Evolutionary conservation across 306 rosid genomes (phyloP).

Genomic region (Carpinus fangiana): DNA sequence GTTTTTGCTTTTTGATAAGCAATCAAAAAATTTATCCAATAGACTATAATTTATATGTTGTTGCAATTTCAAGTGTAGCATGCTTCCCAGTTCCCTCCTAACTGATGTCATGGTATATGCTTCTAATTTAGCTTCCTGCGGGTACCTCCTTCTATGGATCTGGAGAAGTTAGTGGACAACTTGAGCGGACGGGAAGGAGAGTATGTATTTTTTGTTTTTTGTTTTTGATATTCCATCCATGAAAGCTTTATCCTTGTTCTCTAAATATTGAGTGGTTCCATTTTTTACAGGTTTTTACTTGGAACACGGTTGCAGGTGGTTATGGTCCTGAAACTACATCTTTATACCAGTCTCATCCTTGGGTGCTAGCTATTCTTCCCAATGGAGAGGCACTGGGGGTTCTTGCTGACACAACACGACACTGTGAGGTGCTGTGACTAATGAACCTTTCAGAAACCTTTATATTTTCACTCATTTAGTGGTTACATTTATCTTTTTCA

Average conservation of each 20-base stretch:
- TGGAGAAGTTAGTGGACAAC: slow-evolving; percentile 90
- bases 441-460: slow-evolving; percentile 20
- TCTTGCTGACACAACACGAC: slow-evolving; percentile 86
- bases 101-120: slow-evolving; percentile 26
- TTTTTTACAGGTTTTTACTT: slow-evolving; percentile 65
- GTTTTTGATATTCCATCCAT: slow-evolving; percentile 1
- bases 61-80: background rate
- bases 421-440: slow-evolving; percentile 77
- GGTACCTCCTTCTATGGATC: slow-evolving; percentile 89
- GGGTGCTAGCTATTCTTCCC: slow-evolving; percentile 92
- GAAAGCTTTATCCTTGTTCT: slow-evolving; percentile 7
- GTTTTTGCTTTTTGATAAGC: background rate
- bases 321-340: slow-evolving; percentile 83
- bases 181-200: slow-evolving; percentile 85
- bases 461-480: slow-evolving; percentile 21
- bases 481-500: slow-evolving; percentile 24
- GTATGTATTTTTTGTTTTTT: slow-evolving; percentile 38
- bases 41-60: background rate
- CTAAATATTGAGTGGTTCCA: slow-evolving; percentile 7
- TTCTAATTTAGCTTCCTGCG: slow-evolving; percentile 58
- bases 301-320: slow-evolving; percentile 89
- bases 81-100: slow-evolving; percentile 3
- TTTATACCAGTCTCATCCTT: slow-evolving; percentile 96
- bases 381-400: slow-evolving; percentile 83
- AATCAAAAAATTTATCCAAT: background rate